These are phyloP conservation scores for Ogataea saltuana DNA, from an alignment of 805 yeast species.

Conservation along the genomic window DNA sequence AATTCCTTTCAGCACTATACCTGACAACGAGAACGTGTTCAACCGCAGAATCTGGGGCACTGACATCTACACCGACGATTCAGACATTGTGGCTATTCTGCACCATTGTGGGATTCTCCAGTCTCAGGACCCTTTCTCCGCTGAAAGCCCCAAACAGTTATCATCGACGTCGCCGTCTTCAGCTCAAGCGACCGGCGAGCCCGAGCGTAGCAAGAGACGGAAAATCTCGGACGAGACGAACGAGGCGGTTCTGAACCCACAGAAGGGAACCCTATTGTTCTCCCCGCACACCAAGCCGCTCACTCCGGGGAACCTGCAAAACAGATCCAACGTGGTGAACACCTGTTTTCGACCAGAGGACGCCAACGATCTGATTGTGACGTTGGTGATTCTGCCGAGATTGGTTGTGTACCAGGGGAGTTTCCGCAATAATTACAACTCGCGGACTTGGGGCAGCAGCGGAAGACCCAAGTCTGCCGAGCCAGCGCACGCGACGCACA, in stretches of 20 bases:
- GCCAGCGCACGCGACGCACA: conserved; percentile 47
- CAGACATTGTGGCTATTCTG: conserved; percentile 74
- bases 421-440: conserved; percentile 65
- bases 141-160: too few species aligned
- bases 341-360: conserved; percentile 29
- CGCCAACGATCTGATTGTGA: conserved; percentile 55
- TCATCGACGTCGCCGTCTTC: too few species aligned
- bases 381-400: conserved; percentile 66
- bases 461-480: not conserved
- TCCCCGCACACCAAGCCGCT: conserved; percentile 25
- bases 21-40: conserved; percentile 42
- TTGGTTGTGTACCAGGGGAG: conserved; percentile 65
- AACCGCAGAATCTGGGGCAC: conserved; percentile 83
- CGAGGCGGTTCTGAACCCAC: conserved; percentile 21
- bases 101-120: conserved; percentile 72
- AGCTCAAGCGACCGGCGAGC: too few species aligned
- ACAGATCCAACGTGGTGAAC: conserved; percentile 35
- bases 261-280: conserved; percentile 16
- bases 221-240: not conserved
- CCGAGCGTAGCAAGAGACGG: not conserved
- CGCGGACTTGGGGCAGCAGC: conserved; percentile 66
- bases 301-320: conserved; percentile 44
- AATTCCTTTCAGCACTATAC: conserved; percentile 48
- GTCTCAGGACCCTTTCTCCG: conserved; percentile 32
- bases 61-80: conserved; percentile 91